phyloP scores from a whole-genome alignment of 495 filamentous ascomycete species.

The Lasiosphaeria hispida region DNA sequence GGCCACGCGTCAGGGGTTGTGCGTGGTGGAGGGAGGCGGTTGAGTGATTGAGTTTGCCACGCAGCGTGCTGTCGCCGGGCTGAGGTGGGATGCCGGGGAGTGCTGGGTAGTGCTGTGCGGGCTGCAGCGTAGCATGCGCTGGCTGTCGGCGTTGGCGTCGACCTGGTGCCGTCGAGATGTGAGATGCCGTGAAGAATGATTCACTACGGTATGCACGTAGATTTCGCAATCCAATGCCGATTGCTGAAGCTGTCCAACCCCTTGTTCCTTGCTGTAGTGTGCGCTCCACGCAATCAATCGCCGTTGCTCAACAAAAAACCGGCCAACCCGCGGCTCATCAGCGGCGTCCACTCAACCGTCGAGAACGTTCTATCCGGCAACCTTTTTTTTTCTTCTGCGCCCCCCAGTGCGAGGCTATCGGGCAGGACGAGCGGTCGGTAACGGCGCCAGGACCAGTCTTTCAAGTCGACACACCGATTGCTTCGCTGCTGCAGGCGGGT shows the following conservation, averaged over 20 bases:
- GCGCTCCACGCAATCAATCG: background rate
- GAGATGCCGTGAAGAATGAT: constrained; percentile 18
- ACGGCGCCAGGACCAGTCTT: too few species aligned
- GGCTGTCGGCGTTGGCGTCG: constrained; percentile 2
- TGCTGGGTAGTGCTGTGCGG: background rate
- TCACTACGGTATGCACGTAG: constrained; percentile 18
- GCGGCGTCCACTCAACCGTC: too few species aligned
- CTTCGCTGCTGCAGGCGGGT: background rate
- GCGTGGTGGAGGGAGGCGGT: background rate
- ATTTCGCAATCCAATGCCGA: constrained; percentile 5
- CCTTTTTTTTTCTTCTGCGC: background rate
- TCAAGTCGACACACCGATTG: too few species aligned
- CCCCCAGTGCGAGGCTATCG: constrained; percentile 5
- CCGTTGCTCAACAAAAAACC: background rate
- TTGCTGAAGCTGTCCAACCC: background rate
- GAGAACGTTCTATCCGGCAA: too few species aligned
- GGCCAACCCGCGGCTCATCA: background rate
- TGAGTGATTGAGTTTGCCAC: constrained; percentile 9
- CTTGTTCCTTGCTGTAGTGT: background rate
- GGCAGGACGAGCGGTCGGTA: too few species aligned
- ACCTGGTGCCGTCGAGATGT: constrained; percentile 6
- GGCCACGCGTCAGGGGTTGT: too few species aligned
- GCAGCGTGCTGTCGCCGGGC: background rate
- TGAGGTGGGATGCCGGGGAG: too few species aligned
- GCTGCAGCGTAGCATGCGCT: background rate